Conservation (phyloP, 345 rosid genomes). For the Rubroshorea leprosula region DNA sequence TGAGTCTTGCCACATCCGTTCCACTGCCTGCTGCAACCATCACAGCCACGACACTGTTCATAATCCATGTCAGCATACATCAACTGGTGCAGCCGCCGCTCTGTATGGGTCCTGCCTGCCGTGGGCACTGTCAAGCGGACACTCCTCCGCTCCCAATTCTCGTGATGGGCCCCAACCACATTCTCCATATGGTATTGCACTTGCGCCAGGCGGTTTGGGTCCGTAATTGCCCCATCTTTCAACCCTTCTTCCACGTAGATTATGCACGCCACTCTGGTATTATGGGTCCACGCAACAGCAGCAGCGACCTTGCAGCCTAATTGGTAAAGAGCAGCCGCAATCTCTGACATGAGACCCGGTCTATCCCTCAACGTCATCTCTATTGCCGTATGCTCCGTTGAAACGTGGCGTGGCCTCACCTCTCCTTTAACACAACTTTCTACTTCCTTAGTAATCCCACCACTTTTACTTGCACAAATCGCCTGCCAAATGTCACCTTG, state of each 20-base stretch:
- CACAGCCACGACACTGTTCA: constrained; percentile 51
- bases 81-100: constrained; percentile 82
- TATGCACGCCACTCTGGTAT: constrained; percentile 56
- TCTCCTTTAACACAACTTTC: constrained; percentile 36
- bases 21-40: constrained; percentile 31
- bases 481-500: constrained; percentile 33
- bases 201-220: constrained; percentile 35
- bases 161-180: constrained; percentile 64
- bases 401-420: constrained; percentile 48
- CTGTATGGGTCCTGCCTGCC: constrained; percentile 57
- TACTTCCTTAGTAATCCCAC: constrained; percentile 36
- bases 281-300: constrained; percentile 83
- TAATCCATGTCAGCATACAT: constrained; percentile 61
- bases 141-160: constrained; percentile 43
- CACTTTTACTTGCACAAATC: constrained; percentile 52
- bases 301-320: constrained; percentile 66
- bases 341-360: constrained; percentile 82
- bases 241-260: constrained; percentile 60
- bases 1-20: constrained; percentile 49
- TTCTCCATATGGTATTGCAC: constrained; percentile 49
- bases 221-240: constrained; percentile 49
- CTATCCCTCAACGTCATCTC: constrained; percentile 68
- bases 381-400: constrained; percentile 62
- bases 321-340: constrained; percentile 56
- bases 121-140: constrained; percentile 46